Base-by-base conservation (phyloP, 371 early-diverging fungal genomes). In the Apophysomyces variabilis region DNA sequence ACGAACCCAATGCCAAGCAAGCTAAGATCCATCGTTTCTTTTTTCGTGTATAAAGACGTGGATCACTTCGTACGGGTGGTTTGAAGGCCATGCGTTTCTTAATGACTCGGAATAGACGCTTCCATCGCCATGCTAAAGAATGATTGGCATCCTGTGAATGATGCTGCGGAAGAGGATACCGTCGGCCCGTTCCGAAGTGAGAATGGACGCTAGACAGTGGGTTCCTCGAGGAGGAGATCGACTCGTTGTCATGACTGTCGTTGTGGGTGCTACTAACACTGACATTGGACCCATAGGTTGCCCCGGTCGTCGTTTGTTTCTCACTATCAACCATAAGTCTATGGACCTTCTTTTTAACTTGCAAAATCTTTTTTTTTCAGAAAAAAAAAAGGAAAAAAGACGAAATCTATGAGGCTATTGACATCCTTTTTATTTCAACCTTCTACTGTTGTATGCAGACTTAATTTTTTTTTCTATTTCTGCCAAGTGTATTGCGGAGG, bases 1-100 rank as follows among this genome's bases (percentile, higher is more conserved):
- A 76, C 9, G 75, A 69, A 7, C 79, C 74, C 1, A 72, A 18
- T 7, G 76, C 71, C n/a, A 79, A 60, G 47, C 74, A 71, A 9
- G 68, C 62, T 4, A 79, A 60, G 41, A 79, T 76, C 59, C 69
- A 59, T 13, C 75, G 61, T 62, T 76, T 79, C 43, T 67, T 68
- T 7, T 4, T 1, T 11, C 37, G 61, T 37, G 73, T 65, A 37
- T 69, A 65, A 16, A 69, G 13, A 0, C 75, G 69, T 3, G 79
- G 79, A 45, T 79, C 79, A 11, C 50, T 39, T 6, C 66, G 26
- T 11, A 76, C 70, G 1, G 66, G 56, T 16, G 73, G 68, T 21
- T 66, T 72, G 36, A 76, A 69, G 13, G 70, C 70, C 70, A 75
- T 71, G 44, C 66, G 70, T 54, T 45, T 58, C 11, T 59, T 16